Conservation (phyloP, 2,329 filamentous ascomycete genomes). For the Ceratocystis eucalypticola region DNA sequence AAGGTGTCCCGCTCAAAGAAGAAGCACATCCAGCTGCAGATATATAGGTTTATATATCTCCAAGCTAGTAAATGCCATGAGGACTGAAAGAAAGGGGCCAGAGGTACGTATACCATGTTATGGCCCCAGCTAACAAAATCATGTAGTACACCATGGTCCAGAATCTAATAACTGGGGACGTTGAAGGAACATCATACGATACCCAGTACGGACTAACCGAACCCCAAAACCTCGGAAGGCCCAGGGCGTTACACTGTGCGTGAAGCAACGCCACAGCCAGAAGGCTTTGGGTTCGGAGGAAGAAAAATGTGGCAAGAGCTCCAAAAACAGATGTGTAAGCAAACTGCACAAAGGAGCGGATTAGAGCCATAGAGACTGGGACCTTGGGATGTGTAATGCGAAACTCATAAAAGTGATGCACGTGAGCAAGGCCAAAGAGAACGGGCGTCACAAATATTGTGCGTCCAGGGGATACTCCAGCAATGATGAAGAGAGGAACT, state of each 20-base stretch:
- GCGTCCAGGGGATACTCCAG: constrained; percentile 39
- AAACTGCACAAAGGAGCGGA: constrained; percentile 71
- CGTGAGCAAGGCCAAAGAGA: constrained; percentile 83
- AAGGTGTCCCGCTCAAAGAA: too few species aligned
- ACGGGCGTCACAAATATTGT: constrained; percentile 75
- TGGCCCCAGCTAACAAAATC: constrained; percentile 57
- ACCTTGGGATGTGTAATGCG: constrained; percentile 63
- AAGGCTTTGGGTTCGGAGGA: constrained; percentile 70
- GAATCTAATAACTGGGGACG: constrained; percentile 21
- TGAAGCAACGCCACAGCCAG: constrained; percentile 64
- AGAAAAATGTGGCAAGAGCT: constrained; percentile 82
- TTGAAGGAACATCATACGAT: constrained; percentile 22
- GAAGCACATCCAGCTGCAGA: too few species aligned
- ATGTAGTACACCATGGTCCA: constrained; percentile 75
- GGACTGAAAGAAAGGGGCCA: constrained; percentile 55
- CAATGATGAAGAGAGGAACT: constrained; percentile 66
- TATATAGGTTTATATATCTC: neutral
- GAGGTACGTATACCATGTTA: constrained; percentile 56
- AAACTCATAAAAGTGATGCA: constrained; percentile 96
- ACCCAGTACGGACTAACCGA: constrained; percentile 45
- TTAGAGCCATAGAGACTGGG: constrained; percentile 46
- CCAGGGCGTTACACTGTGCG: constrained; percentile 84
- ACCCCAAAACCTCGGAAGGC: constrained; percentile 76
- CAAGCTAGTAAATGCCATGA: constrained; percentile 11
- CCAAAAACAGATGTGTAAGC: constrained; percentile 86